Base-by-base conservation (phyloP, 2,329 filamentous ascomycete species). In the Curvularia lunata region DNA sequence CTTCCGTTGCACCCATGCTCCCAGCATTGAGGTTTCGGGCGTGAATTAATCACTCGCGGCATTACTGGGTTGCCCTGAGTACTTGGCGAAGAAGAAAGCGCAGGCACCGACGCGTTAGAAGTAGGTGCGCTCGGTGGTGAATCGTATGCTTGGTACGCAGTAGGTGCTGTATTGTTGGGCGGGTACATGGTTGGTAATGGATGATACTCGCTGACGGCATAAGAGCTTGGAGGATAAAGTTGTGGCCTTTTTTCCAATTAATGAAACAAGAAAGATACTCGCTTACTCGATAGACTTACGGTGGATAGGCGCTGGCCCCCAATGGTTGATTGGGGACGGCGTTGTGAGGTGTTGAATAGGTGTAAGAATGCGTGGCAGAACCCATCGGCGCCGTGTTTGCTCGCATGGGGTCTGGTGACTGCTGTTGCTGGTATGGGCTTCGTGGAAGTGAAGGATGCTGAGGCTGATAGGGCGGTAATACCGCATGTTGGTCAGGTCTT, bases 1-100 rank as follows among this genome's bases (percentile, higher is more conserved):
- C 93, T 88, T 19, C 94, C 94, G 70, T 97, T 97, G 82, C 94
- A 98, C 10, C 93, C 94, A 72, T 98, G 94, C 60, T 97, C 94
- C 91, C 91, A 98, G 78, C 94, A 97, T 75, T 96, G 92, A 45
- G 93, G 92, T 79, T 96, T 96, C n/a, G 92, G 92, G 64, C 91
- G 85, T 67, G 87, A 88, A 75, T 90, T 89, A 18, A 92, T 83
- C 16, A 92, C 86, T 58, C 90, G 84, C 16, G 71, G 75, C 69
- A 69, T 71, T 9, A 74, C 67, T 27, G 67, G 61, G 56, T 58
- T 70, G 32, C 59, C 60, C 52, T 71, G 70, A 23, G 59, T 64
- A 10, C 58, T 58, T 37, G 73, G 70, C 8, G 67, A 70, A 16
- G 72, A 67, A 19, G 70, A 65, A n/a, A 73, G 64, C 12, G 69